phyloP scores from a whole-genome alignment of 2,329 filamentous ascomycete species.

The Thyridium curvatum region DNA sequence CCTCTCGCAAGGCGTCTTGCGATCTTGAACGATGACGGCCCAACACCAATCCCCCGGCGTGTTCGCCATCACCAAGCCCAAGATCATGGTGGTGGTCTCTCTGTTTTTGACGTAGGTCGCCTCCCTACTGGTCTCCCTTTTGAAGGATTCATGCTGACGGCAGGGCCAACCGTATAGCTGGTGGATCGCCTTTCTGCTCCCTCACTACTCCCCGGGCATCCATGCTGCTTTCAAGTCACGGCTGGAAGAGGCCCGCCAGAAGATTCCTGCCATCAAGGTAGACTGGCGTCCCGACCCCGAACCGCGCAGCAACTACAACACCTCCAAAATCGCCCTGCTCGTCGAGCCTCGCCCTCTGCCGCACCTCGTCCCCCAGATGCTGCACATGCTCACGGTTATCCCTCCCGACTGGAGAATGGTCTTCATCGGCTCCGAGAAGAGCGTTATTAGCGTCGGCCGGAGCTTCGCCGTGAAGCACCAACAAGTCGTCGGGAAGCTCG shows the following conservation, averaged over 20 bases:
- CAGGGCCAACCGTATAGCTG: conserved; percentile 26
- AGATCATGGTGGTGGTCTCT: conserved; percentile 25
- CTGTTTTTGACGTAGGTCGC: conserved; percentile 29
- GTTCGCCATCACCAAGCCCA: conserved; percentile 26
- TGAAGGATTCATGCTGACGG: neutral
- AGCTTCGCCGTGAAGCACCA: conserved; percentile 41
- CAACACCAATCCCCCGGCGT: conserved; percentile 10
- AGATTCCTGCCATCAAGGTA: conserved; percentile 30
- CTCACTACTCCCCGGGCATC: conserved; percentile 36
- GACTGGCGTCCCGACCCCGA: conserved; percentile 27
- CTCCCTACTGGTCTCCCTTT: neutral
- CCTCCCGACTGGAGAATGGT: conserved; percentile 49
- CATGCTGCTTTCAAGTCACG: conserved; percentile 27
- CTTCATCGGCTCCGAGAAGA: conserved; percentile 44
- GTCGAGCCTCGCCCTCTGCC: conserved; percentile 42
- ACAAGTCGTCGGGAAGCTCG: conserved; percentile 43
- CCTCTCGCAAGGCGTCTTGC: neutral
- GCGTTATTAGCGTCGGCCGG: conserved; percentile 35
- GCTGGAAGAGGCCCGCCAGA: conserved; percentile 31
- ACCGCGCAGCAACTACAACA: conserved; percentile 32
- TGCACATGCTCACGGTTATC: conserved; percentile 46
- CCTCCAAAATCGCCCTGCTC: conserved; percentile 45
- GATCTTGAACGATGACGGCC: conserved; percentile 10
- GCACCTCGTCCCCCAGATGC: conserved; percentile 40
- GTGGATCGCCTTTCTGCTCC: conserved; percentile 37